phyloP scores from a whole-genome alignment of 1,284 basidiomycete genomes.

The Phaffia rhodozyma region DNA sequence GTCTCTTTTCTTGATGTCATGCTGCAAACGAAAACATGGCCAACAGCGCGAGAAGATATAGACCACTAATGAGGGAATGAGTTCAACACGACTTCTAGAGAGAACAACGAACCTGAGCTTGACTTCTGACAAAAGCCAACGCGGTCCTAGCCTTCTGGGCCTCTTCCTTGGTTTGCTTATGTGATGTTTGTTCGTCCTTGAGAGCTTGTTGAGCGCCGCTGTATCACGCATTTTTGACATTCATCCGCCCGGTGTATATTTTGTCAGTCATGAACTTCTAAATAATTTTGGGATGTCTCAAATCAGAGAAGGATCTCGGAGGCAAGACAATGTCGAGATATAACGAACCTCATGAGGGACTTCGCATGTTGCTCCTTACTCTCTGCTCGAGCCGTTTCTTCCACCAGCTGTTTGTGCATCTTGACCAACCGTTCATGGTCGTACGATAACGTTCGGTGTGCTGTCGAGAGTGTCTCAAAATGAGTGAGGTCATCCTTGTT shows the following conservation, averaged over 20 bases:
- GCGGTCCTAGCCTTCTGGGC: slow-evolving; percentile 28
- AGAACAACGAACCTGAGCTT: slow-evolving; percentile 29
- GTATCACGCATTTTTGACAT: neutral
- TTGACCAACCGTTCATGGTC: slow-evolving; percentile 64
- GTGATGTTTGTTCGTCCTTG: slow-evolving; percentile 48
- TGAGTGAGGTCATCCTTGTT: slow-evolving; percentile 58
- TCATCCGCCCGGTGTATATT: neutral
- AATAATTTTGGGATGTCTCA: neutral
- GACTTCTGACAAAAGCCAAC: slow-evolving; percentile 30
- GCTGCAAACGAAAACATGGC: slow-evolving; percentile 30
- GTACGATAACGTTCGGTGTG: slow-evolving; percentile 63
- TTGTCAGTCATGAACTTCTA: neutral
- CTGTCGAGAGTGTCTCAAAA: slow-evolving; percentile 63
- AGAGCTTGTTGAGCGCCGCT: slow-evolving; percentile 48
- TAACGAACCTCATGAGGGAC: slow-evolving; percentile 52
- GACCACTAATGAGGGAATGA: neutral
- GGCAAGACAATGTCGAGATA: neutral
- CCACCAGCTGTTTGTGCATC: slow-evolving; percentile 47
- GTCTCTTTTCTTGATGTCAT: slow-evolving; percentile 62
- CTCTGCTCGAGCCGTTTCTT: slow-evolving; percentile 54
- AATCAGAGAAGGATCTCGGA: too few relatives aligned
- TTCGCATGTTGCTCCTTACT: slow-evolving; percentile 60
- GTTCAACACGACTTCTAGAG: too few relatives aligned
- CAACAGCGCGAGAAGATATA: neutral
- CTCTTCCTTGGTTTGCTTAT: slow-evolving; percentile 47